Percentiles rank a stretch among this genome's conserved stretches.
phyloP scores from a whole-genome alignment of 2,329 filamentous ascomycete genomes.

The Aspergillus neoniger region DNA sequence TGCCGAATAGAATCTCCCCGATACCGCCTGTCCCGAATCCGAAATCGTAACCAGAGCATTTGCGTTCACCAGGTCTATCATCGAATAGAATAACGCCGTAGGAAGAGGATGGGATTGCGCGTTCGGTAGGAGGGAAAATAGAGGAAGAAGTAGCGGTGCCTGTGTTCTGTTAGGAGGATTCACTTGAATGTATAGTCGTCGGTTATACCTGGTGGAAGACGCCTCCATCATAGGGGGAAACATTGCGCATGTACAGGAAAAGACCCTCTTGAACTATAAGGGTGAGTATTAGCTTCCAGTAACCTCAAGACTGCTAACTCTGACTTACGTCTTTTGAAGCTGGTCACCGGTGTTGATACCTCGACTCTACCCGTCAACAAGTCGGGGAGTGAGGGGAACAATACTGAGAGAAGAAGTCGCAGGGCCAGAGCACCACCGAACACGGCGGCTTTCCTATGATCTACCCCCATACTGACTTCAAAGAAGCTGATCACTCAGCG shows the following conservation, averaged over 20 bases:
- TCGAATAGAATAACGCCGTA: conserved; percentile 77
- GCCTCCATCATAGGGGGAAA: conserved; percentile 95
- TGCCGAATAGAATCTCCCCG: conserved; percentile 76
- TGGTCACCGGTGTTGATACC: conserved; percentile 93
- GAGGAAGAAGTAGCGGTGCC: conserved; percentile 83
- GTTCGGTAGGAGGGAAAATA: conserved; percentile 85
- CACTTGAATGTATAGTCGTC: not conserved
- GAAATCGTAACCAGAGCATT: conserved; percentile 77
- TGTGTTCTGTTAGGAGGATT: conserved; percentile 40
- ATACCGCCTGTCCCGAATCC: conserved; percentile 73
- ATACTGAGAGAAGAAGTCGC: conserved; percentile 74
- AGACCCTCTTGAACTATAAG: conserved; percentile 85
- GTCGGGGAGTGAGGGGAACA: conserved; percentile 81
- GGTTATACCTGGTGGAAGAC: conserved; percentile 65
- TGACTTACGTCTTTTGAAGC: conserved; percentile 88
- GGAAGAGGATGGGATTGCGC: conserved; percentile 67
- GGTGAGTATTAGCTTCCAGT: not conserved
- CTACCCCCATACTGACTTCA: conserved; percentile 51
- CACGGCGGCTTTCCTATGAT: conserved; percentile 64
- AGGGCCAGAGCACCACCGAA: conserved; percentile 76
- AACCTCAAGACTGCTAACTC: not conserved
- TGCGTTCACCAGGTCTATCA: conserved; percentile 79
- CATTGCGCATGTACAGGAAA: conserved; percentile 93
- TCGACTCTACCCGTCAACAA: conserved; percentile 89
- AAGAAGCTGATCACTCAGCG: not conserved